phyloP scores from a whole-genome alignment of 108 stramenopile genomes.

The Cyclotella sp. region DNA sequence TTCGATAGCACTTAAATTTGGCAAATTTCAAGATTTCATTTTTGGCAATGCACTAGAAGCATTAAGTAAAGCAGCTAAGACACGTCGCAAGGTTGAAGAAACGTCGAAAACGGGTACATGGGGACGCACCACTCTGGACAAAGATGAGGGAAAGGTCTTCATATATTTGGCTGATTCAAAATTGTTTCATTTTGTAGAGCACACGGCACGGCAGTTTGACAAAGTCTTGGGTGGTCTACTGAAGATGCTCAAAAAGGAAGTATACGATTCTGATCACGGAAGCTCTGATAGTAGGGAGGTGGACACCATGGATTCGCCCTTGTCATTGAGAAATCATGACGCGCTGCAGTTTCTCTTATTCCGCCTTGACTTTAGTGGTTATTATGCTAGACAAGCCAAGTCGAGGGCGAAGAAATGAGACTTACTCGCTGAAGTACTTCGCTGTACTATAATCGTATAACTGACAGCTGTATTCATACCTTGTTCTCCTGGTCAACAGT shows the following conservation, averaged over 20 bases:
- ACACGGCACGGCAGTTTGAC: slow-evolving; percentile 63
- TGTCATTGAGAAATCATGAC: slow-evolving; percentile 52
- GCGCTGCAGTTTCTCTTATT: slow-evolving; percentile 79
- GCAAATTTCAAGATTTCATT: slow-evolving; percentile 79
- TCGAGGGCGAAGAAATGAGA: background rate
- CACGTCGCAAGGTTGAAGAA: slow-evolving; percentile 63
- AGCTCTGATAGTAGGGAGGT: slow-evolving; percentile 18
- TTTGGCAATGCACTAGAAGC: slow-evolving; percentile 69
- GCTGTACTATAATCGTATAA: too few species aligned
- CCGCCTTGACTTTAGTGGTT: slow-evolving; percentile 86
- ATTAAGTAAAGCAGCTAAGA: slow-evolving; percentile 67
- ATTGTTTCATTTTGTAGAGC: slow-evolving; percentile 59
- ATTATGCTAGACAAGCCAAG: slow-evolving; percentile 59
- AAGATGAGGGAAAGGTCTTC: slow-evolving; percentile 72
- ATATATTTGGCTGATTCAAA: slow-evolving; percentile 69
- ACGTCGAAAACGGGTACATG: slow-evolving; percentile 75
- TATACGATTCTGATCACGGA: slow-evolving; percentile 57
- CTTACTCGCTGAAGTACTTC: too few species aligned
- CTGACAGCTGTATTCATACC: too few species aligned
- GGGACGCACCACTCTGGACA: slow-evolving; percentile 74
- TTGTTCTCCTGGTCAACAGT: too few species aligned
- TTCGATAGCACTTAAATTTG: slow-evolving; percentile 72
- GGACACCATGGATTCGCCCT: slow-evolving; percentile 21
- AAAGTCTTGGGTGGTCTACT: slow-evolving; percentile 60
- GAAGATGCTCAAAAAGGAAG: slow-evolving; percentile 55